Base-by-base conservation (phyloP, 495 filamentous ascomycete genomes). In the Daldinia concentrica region DNA sequence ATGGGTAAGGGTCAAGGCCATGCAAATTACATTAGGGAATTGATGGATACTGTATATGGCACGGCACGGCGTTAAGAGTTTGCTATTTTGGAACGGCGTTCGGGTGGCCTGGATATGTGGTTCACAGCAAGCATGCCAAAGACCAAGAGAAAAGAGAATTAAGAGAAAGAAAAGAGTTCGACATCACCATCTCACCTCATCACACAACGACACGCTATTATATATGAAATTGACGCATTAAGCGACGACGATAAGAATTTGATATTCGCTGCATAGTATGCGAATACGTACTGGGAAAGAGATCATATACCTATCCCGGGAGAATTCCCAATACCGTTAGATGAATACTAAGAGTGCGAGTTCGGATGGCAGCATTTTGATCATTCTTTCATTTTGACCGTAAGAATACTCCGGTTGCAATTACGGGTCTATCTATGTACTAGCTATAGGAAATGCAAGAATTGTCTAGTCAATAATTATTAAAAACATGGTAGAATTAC, bases 401-500 rank as follows among this genome's bases (percentile, higher is more conserved):
- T 24, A 19, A 3, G 43, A 48, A 17, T 48, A 48, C 8, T 22
- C 11, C 8, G 12, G 0, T 48, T 24, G n/a, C 19, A 9, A 17
- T 19, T 24, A 24, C n/a, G 5, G 43, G 43, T 48, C 19, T 24
- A 22, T 24, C 6, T 17, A 41, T 17, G 39, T 41, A 8, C 39
- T 17, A 41, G 15, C 37, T 41, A 39, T 17, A n/a, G 39, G 17
- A 17, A 41, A 17, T 41, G n/a, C 39, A 41, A 17, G 39, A 12
- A 11, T 12, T 24, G 9, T 24, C 6, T 4, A 6, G 24, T 9
- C 1, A 22, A 14, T 22, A 24, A 12, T 48, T 48, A 17, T 17
- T 41, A 41, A 14, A 36, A 36, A 36, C 12, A 4, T 0, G 11
- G 12, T 36, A 36, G 1, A 36, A 66, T 71, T 41, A 97, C 94